Evolutionary conservation across 805 yeast genomes (phyloP).

Genomic region (Candida berthetii): DNA sequence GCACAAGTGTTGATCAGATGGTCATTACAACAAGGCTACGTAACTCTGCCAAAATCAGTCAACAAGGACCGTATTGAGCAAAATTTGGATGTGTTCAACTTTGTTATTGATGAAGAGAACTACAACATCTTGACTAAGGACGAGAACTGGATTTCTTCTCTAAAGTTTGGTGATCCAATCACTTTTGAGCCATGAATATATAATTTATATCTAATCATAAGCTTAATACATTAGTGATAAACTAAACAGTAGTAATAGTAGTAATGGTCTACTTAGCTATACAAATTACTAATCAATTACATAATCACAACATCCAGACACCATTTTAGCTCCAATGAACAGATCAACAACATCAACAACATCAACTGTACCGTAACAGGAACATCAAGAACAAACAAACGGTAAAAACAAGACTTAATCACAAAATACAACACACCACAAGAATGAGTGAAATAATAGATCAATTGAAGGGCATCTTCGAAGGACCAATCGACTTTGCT

Average conservation of each 20-base stretch:
- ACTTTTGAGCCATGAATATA: neutral
- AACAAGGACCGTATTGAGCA: conserved; percentile 42
- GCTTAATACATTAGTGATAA: too few species aligned
- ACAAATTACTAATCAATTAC: neutral
- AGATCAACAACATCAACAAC: too few species aligned
- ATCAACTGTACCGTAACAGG: too few species aligned
- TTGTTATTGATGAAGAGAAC: conserved; percentile 37
- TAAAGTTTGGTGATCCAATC: neutral
- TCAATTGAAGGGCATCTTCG: conserved; percentile 18
- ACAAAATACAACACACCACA: conserved; percentile 5
- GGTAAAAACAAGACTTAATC: neutral
- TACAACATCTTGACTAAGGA: conserved; percentile 20
- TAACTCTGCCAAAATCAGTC: conserved; percentile 66
- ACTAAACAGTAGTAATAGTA: too few species aligned
- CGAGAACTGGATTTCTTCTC: neutral
- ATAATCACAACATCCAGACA: neutral
- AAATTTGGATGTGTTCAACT: conserved; percentile 51
- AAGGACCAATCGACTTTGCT: conserved; percentile 26
- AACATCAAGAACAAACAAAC: too few species aligned
- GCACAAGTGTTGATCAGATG: conserved; percentile 68
- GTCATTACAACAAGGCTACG: conserved; percentile 66
- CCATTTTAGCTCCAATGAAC: neutral
- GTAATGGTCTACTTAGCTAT: too few species aligned
- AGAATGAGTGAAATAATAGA: conserved; percentile 26
- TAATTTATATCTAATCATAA: too few species aligned